These are phyloP conservation scores for Chenopodium quinoa DNA, from an alignment of 148 eudicot genomes.

Conservation along the genomic window DNA sequence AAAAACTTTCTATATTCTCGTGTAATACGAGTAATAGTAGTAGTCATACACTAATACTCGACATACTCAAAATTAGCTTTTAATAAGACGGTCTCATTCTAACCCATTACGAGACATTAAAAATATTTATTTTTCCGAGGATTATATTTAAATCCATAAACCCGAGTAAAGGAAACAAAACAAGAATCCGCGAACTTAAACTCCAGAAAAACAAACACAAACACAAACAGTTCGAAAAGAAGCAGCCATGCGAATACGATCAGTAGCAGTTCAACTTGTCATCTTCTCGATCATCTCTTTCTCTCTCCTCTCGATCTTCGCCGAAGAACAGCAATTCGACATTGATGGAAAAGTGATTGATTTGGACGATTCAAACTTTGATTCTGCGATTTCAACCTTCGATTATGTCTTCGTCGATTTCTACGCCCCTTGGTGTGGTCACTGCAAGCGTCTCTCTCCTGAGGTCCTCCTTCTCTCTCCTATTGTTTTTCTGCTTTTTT, in stretches of 20 bases:
- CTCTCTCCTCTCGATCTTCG: conserved; percentile 31
- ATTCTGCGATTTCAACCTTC: conserved; percentile 64
- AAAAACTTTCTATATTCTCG: too few relatives aligned
- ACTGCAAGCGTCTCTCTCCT: conserved; percentile 87
- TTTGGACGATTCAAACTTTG: conserved; percentile 73
- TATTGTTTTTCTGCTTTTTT: conserved; percentile 3
- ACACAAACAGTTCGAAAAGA: neutral
- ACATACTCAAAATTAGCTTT: too few relatives aligned
- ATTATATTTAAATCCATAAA: too few relatives aligned
- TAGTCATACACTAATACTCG: too few relatives aligned
- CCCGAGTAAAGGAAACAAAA: too few relatives aligned
- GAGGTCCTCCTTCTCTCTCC: conserved; percentile 41
- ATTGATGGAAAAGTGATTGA: conserved; percentile 71
- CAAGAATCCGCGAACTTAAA: neutral
- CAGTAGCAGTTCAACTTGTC: neutral
- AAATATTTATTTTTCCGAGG: too few relatives aligned
- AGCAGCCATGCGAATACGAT: conserved; percentile 24
- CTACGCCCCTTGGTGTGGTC: conserved; percentile 96
- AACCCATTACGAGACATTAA: too few relatives aligned
- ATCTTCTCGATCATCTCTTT: neutral
- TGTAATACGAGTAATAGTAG: too few relatives aligned
- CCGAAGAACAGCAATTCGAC: conserved; percentile 27
- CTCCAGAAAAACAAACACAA: neutral
- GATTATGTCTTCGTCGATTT: conserved; percentile 80
- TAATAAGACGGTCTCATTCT: too few relatives aligned